A percentile compares a stretch with the other conserved stretches of the same genome.
Conservation (phyloP, 176 grass and related monocot species). For the Puccinellia tenuiflora region DNA sequence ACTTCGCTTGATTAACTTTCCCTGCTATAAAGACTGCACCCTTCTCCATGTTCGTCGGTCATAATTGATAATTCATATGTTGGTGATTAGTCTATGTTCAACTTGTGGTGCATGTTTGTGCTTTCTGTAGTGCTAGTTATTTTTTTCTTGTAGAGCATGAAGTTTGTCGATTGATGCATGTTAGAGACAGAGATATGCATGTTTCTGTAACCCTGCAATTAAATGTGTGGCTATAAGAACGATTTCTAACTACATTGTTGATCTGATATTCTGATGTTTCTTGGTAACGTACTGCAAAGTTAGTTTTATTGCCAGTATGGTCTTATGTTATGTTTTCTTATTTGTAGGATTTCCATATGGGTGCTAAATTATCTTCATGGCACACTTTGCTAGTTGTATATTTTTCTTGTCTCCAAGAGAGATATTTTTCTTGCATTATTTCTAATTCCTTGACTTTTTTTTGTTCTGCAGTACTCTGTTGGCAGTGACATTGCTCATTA, state of each 20-base stretch:
- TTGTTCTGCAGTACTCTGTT: conserved; percentile 37
- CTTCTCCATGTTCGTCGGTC: background rate
- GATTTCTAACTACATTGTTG: background rate
- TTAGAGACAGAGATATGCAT: background rate
- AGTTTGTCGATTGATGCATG: background rate
- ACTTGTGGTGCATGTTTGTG: background rate
- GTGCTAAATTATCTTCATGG: background rate
- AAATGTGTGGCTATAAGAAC: background rate
- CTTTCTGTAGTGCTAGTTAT: background rate
- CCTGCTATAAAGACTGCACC: background rate
- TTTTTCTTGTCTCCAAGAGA: background rate
- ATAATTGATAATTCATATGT: background rate
- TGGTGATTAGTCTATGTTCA: background rate
- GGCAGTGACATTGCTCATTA: conserved; percentile 63
- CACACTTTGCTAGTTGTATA: background rate
- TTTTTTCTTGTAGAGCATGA: background rate
- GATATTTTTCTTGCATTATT: background rate
- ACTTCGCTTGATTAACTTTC: background rate
- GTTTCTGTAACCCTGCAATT: background rate
- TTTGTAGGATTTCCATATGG: background rate
- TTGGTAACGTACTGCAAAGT: background rate
- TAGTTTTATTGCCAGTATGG: background rate
- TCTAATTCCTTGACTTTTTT: background rate
- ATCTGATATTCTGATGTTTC: background rate
- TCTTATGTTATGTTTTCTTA: background rate